Base-by-base conservation (phyloP, 2,329 filamentous ascomycete species). In the Fusarium sp. region DNA sequence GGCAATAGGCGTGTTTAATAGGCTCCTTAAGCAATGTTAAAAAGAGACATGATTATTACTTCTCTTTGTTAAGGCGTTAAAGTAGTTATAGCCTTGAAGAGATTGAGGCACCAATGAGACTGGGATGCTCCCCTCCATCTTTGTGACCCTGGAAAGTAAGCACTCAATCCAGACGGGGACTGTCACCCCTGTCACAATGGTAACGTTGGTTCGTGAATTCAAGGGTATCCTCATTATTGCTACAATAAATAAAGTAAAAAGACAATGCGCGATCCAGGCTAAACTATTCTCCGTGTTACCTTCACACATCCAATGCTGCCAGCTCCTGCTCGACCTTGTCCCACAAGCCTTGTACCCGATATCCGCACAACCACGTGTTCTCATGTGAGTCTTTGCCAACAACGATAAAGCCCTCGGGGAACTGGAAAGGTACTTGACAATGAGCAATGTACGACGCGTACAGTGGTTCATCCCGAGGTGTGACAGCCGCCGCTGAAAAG, bases 321-420 rank as follows among this genome's bases (percentile, higher is more conserved):
- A 50, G 0, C 40, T 71, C 62, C 2, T 62, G 65, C 45, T 73
- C 61, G 15, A 73, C 58, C 6, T 33, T 40, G 0, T 69, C 68
- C 72, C 65, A 74, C 1, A 71, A 12, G 0, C 70, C 72, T 2
- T 66, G 40, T 1, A 63, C 45, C 0, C 70, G 65, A 22, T 74
- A 71, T 1, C 62, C 70, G 4, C 70, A 73, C 3, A 74, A 30
- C 70, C 71, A 71, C 0, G 68, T 69, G 14, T 73, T 74, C 4
- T 66, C 47, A 4, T 27, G 61, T 1, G 60, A 62, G 10, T 74
- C 67, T 6, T 73, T 71, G 0, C 71, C 67, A 0, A 73, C 65
- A 7, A 73, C 63, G 0, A 73, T 68, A 1, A 73, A 73, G 0
- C 69, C 71, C 15, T 73, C 71, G 0, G 71, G 20, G 33, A 65